Base-by-base conservation (phyloP, 805 yeast species). In the Candida ascalaphidarum region DNA sequence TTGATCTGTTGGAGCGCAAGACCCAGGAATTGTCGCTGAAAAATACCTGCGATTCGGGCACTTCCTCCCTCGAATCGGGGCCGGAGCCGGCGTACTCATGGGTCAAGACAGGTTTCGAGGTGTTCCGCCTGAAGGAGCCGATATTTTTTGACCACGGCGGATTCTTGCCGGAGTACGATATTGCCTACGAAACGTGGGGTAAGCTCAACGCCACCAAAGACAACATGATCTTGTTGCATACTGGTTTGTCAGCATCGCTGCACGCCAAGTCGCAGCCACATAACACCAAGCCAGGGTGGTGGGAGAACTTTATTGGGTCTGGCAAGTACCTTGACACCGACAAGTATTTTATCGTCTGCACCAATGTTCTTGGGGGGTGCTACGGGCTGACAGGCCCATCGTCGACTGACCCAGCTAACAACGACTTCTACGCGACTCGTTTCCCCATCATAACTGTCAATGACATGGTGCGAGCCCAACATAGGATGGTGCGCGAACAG, bases 141-240 rank as follows among this genome's bases (percentile, higher is more conserved):
- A 55, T 85, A 2, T 72, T 72, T 34, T 65, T 85, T 11, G 96
- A 88, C 47, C 74, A 79, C 49, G 96, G 96, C 10, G 92, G 88
- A 1, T 65, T 58, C 37, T 58, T 88, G 20, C 83, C 84, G 2
- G 73, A 70, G 36, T 83, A 71, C 42, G 75, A 81, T 40, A 65
- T 88, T n/a, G 96, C 96, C 0, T 88, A 82, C 56, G 96, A 88
- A 52, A 73, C 88, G 3, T 88, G 96, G 96, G 96, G 96, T 2
- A 41, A 48, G 5, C 61, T 88, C 37, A 81, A 82, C 39, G 49
- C 56, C 2, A 68, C 61, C 25, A 72, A 60, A 36, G 71, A 81
- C 13, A 88, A 88, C 47, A 81, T 86, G 9, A 71, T 88, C 13
- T 61, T 88, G 21, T 56, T 88, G 7, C 96, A 88, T 45, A 88